Percentiles rank a stretch among this genome's conserved stretches.
Conservation (phyloP, 805 yeast species). For the Saccharomycopsis fibuligera region DNA sequence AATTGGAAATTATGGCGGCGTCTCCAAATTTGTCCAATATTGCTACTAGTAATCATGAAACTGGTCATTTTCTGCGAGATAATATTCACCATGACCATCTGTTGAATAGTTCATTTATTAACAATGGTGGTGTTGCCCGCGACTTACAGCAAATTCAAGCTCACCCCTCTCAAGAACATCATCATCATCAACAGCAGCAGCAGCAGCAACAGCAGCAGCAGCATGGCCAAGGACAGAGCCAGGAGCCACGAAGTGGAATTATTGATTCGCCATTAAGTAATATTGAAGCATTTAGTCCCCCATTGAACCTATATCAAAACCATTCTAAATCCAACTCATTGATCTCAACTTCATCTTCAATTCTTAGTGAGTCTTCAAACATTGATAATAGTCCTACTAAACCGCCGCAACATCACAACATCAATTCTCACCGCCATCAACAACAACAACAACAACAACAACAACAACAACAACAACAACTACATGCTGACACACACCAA, state of each 20-base stretch:
- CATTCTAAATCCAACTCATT: constrained; percentile 16
- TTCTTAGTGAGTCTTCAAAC: constrained; percentile 4
- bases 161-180: too few species aligned
- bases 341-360: constrained; percentile 5
- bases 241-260: background rate
- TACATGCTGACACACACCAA: background rate
- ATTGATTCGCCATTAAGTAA: constrained; percentile 15
- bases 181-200: background rate
- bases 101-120: too few species aligned
- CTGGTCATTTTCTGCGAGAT: too few species aligned
- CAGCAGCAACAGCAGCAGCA: background rate
- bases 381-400: background rate
- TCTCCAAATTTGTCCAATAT: constrained; percentile 4
- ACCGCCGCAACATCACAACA: too few species aligned
- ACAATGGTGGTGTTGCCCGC: too few species aligned
- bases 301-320: constrained; percentile 8
- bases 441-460: too few species aligned
- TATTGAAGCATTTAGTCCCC: constrained; percentile 16
- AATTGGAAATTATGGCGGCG: constrained; percentile 18
- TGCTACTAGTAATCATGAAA: too few species aligned
- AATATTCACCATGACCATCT: too few species aligned
- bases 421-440: too few species aligned
- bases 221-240: background rate
- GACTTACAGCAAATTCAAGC: too few species aligned
- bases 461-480: too few species aligned